Conservation (phyloP, 2,329 filamentous ascomycete genomes). For the Akanthomyces lecanii region DNA sequence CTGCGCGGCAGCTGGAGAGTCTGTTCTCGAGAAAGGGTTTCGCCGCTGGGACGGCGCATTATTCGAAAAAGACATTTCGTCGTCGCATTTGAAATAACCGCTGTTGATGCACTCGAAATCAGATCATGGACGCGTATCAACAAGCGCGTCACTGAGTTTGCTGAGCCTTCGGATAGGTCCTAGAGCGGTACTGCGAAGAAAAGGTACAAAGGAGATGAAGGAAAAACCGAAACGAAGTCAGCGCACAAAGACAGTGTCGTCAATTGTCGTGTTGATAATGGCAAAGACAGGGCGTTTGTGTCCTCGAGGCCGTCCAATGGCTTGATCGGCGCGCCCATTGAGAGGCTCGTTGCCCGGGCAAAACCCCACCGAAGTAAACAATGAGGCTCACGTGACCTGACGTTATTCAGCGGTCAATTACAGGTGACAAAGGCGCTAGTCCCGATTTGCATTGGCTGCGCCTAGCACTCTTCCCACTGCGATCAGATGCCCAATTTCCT, state of each 20-base stretch:
- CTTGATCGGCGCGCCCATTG: background rate
- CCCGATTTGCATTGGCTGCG: background rate
- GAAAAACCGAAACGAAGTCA: background rate
- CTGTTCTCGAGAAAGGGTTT: constrained; percentile 71
- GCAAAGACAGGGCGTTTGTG: constrained; percentile 1
- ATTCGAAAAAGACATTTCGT: constrained; percentile 33
- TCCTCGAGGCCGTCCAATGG: background rate
- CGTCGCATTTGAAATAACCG: constrained; percentile 25
- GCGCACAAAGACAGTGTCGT: background rate
- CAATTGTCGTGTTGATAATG: constrained; percentile 7
- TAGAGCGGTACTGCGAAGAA: constrained; percentile 18
- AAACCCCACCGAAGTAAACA: constrained; percentile 29
- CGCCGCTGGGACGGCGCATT: constrained; percentile 59
- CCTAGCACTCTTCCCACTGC: constrained; percentile 5
- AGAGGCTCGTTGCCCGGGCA: constrained; percentile 27
- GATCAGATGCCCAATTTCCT: constrained; percentile 2
- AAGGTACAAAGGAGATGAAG: constrained; percentile 20
- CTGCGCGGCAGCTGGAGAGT: constrained; percentile 62
- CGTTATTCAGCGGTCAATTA: background rate
- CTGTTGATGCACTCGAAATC: constrained; percentile 21
- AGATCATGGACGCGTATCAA: constrained; percentile 25
- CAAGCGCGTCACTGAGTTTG: constrained; percentile 18
- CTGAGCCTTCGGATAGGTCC: background rate
- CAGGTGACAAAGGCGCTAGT: background rate
- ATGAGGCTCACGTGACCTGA: constrained; percentile 22